These are phyloP conservation scores for Edaphochlamys debaryana DNA, from an alignment of 139 green algal genomes.

Conservation along the genomic window DNA sequence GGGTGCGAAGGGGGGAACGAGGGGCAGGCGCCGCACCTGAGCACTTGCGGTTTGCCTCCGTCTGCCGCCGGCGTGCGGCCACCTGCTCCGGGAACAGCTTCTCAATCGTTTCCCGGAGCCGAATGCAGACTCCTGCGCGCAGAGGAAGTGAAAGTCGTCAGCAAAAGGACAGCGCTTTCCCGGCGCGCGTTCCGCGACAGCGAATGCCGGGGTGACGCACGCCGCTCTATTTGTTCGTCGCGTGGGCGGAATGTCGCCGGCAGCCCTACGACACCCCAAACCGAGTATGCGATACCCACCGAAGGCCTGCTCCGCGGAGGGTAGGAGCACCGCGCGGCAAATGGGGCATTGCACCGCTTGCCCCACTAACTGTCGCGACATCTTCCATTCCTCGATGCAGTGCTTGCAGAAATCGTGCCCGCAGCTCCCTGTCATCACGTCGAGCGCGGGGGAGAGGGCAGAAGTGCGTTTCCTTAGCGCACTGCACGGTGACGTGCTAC, in stretches of 20 bases:
- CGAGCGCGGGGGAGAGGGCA: too few species aligned
- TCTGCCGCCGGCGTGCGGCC: slow-evolving; percentile 18
- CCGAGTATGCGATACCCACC: too few species aligned
- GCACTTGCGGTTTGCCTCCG: neutral
- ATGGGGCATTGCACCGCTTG: slow-evolving; percentile 46
- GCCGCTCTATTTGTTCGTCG: too few species aligned
- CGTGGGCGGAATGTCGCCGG: too few species aligned
- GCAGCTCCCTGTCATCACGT: slow-evolving; percentile 38
- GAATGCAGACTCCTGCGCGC: slow-evolving; percentile 45
- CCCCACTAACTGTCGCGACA: slow-evolving; percentile 24
- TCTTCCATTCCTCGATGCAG: slow-evolving; percentile 49
- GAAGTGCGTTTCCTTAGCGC: too few species aligned
- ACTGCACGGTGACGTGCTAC: too few species aligned
- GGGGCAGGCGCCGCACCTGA: slow-evolving; percentile 7
- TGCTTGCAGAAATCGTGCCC: slow-evolving; percentile 55
- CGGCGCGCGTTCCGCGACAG: too few species aligned
- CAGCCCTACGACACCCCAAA: too few species aligned
- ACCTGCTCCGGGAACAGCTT: slow-evolving; percentile 56
- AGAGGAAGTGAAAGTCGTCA: too few species aligned
- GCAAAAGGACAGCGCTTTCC: too few species aligned
- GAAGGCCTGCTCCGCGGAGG: slow-evolving; percentile 40
- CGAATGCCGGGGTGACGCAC: too few species aligned
- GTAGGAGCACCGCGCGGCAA: slow-evolving; percentile 40
- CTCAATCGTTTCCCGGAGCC: slow-evolving; percentile 44
- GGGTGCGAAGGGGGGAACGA: too few species aligned